These are phyloP conservation scores for Microdochium bolleyi DNA, from an alignment of 2,329 filamentous ascomycete genomes.

Conservation along the genomic window DNA sequence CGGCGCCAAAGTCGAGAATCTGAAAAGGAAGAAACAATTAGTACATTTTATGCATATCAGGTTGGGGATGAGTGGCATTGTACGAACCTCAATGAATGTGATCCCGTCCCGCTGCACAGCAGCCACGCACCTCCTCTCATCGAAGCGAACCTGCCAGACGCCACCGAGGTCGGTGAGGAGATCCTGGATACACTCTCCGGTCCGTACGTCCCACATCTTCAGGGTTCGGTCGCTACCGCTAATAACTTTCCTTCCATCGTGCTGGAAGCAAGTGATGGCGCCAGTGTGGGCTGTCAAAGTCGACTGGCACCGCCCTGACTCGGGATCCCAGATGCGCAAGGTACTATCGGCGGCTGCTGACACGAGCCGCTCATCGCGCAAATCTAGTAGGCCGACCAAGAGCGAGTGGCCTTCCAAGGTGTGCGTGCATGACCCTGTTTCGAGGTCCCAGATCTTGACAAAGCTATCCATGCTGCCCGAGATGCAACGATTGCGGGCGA, in stretches of 20 bases:
- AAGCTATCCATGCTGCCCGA: slow-evolving; percentile 97
- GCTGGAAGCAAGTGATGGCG: slow-evolving; percentile 97
- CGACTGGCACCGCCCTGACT: slow-evolving; percentile 82
- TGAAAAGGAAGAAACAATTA: slow-evolving; percentile 33
- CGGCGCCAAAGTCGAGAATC: slow-evolving; percentile 96
- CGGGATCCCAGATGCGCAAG: slow-evolving; percentile 92
- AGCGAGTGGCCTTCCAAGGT: slow-evolving; percentile 90
- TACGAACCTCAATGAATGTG: slow-evolving; percentile 88
- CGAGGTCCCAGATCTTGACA: slow-evolving; percentile 95
- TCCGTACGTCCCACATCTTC: slow-evolving; percentile 97
- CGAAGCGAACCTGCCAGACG: slow-evolving; percentile 99
- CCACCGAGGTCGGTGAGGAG: slow-evolving; percentile 86
- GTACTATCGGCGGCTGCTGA: slow-evolving; percentile 95
- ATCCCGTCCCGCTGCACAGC: slow-evolving; percentile 88
- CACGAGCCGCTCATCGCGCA: slow-evolving; percentile 83
- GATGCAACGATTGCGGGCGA: slow-evolving; percentile 87
- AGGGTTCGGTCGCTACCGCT: slow-evolving; percentile 91
- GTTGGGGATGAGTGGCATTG: background rate
- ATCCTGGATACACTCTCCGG: slow-evolving; percentile 86
- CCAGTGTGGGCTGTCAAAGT: slow-evolving; percentile 90
- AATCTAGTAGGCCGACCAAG: slow-evolving; percentile 83
- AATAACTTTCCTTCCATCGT: slow-evolving; percentile 93
- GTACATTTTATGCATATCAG: background rate
- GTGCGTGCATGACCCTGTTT: slow-evolving; percentile 75
- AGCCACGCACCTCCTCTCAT: slow-evolving; percentile 88